Base-by-base conservation (phyloP, 495 filamentous ascomycete species). In the Parachaetomium inaequale region DNA sequence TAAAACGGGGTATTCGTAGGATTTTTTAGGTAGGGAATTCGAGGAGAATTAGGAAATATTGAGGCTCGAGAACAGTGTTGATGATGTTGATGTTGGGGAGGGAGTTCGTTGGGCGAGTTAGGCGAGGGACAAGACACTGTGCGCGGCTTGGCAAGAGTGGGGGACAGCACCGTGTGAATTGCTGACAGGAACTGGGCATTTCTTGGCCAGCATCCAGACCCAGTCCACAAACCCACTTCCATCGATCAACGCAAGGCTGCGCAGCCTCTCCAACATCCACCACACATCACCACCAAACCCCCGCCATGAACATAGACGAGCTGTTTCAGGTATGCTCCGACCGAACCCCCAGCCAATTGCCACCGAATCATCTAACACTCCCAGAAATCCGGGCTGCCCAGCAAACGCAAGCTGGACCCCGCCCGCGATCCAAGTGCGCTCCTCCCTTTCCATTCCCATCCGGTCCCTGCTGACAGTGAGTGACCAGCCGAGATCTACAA, bases 401-500 rank as follows among this genome's bases (percentile, higher is more conserved):
- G 72, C 70, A 95, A 95, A 76, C 87, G 91, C 65, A 95, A 94
- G 72, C 77, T 90, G 53, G 90, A 93, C 61, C 80, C 84, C 26
- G 74, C 83, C 40, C 78, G 80, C 68, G 85, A 93, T 74, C 86
- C 88, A 61, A 87, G 89, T 93, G 78, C 71, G 84, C 75, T 49
- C 55, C 58, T 34, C 49, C 43, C 38, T 47, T 42, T 55, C 43
- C 52, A 40, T 50, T 25, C 6, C 36, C 29, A 38, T 31, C 7
- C 52, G 25, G 46, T 25, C 7, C 15, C 47, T 60, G 21, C 10
- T 34, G 26, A 51, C 14, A 64, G 58, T 58, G 28, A 55, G 31
- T 34, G 55, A 21, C 53, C 68, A 91, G 88, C 85, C 76, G 81
- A 89, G 69, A 78, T 90, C 58, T 94, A 93, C 81, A 98, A 99